Conservation (phyloP, 495 filamentous ascomycete species). For the Recurvomyces mirabilis region DNA sequence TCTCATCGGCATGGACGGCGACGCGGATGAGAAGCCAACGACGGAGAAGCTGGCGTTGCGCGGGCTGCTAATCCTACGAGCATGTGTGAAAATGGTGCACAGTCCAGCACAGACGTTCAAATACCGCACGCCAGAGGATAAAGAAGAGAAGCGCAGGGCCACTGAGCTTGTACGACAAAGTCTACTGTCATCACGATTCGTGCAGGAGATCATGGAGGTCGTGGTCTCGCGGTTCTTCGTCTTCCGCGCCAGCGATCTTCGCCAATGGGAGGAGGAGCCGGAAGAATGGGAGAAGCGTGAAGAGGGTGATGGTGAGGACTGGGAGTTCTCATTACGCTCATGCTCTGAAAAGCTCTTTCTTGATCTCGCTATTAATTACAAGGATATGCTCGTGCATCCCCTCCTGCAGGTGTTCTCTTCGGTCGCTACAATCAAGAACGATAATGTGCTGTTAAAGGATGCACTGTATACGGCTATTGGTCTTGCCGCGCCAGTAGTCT, state of each 20-base stretch:
- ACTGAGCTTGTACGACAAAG: conserved; percentile 53
- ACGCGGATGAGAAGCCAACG: conserved; percentile 45
- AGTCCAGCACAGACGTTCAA: conserved; percentile 69
- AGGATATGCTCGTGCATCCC: conserved; percentile 60
- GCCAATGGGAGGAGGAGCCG: conserved; percentile 83
- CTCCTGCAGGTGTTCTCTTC: conserved; percentile 67
- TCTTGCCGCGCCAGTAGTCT: conserved; percentile 64
- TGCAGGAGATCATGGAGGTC: conserved; percentile 66
- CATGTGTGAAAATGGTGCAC: conserved; percentile 73
- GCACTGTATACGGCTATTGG: conserved; percentile 89
- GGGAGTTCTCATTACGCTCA: conserved; percentile 77
- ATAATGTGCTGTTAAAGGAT: conserved; percentile 74
- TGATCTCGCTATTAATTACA: conserved; percentile 80
- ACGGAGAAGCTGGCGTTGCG: conserved; percentile 68
- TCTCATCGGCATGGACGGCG: conserved; percentile 40
- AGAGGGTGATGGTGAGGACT: conserved; percentile 65
- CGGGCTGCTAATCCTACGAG: conserved; percentile 70
- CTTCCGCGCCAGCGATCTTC: conserved; percentile 71
- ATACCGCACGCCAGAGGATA: conserved; percentile 58
- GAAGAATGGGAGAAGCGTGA: conserved; percentile 86
- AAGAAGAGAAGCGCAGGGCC: conserved; percentile 56
- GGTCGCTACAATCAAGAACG: conserved; percentile 49
- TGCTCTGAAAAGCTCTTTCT: conserved; percentile 91
- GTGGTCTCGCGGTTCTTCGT: conserved; percentile 81
- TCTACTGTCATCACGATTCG: conserved; percentile 61